Conservation (phyloP, 2,329 filamentous ascomycete genomes). For the Fusarium lyarnte region DNA sequence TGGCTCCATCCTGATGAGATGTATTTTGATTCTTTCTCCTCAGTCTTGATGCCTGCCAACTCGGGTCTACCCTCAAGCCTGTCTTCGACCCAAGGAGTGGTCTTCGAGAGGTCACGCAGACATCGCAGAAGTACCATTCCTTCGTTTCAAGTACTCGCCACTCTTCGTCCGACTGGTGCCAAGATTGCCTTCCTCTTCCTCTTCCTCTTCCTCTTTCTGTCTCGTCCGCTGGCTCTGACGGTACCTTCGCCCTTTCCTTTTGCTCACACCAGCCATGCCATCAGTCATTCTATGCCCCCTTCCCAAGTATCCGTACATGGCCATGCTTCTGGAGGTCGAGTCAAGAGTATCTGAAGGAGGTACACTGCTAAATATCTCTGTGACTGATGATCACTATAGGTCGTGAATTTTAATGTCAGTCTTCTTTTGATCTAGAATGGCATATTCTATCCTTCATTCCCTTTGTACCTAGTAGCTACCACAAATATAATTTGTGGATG, state of each 20-base stretch:
- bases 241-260: not conserved
- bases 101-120: not conserved
- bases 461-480: not conserved
- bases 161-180: not conserved
- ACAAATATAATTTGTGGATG: not conserved
- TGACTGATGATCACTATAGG: not conserved
- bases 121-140: not conserved
- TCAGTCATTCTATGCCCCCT: too few relatives aligned
- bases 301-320: not conserved
- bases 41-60: not conserved
- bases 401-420: not conserved
- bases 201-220: not conserved
- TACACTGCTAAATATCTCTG: not conserved
- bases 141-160: not conserved
- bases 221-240: too few relatives aligned
- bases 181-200: not conserved
- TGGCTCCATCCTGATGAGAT: not conserved
- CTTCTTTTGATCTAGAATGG: not conserved
- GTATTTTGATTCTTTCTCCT: constrained; percentile 26
- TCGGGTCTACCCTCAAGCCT: not conserved
- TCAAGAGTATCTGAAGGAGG: not conserved
- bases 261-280: not conserved
- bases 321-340: not conserved
- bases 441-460: not conserved
- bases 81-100: not conserved